These are phyloP conservation scores for Ziziphus jujuba DNA, from an alignment of 306 rosid genomes.

Conservation along the genomic window DNA sequence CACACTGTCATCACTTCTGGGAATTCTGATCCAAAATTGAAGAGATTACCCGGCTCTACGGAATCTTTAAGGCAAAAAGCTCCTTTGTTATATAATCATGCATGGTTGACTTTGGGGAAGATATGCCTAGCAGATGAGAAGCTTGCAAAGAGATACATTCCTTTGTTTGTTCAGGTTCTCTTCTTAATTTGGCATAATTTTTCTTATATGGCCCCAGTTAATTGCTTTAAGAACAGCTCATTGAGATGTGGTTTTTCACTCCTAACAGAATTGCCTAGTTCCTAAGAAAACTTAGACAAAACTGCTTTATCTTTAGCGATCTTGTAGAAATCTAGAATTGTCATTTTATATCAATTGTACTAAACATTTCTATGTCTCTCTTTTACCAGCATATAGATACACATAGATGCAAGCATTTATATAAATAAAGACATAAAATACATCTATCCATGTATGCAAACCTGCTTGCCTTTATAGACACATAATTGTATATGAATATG, in stretches of 20 bases:
- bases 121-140: constrained; percentile 91
- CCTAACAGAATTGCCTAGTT: background rate
- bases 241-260: background rate
- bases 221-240: background rate
- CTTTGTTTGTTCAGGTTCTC: constrained; percentile 84
- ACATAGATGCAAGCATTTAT: too few relatives aligned
- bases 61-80: constrained; percentile 56
- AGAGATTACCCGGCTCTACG: constrained; percentile 47
- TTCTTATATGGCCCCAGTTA: constrained; percentile 5
- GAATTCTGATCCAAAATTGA: constrained; percentile 59
- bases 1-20: constrained; percentile 80
- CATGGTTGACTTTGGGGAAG: constrained; percentile 93
- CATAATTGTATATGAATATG: too few relatives aligned
- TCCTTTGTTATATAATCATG: constrained; percentile 79
- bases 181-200: constrained; percentile 16
- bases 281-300: too few relatives aligned
- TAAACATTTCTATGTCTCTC: too few relatives aligned
- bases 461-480: too few relatives aligned
- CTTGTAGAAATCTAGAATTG: too few relatives aligned
- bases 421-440: too few relatives aligned
- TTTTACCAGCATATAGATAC: too few relatives aligned
- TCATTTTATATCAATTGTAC: too few relatives aligned
- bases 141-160: constrained; percentile 81
- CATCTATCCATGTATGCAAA: too few relatives aligned
- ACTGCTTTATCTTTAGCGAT: too few relatives aligned